These are phyloP conservation scores for Trichoderma gracile DNA, from an alignment of 2,329 filamentous ascomycete species.

Conservation along the genomic window DNA sequence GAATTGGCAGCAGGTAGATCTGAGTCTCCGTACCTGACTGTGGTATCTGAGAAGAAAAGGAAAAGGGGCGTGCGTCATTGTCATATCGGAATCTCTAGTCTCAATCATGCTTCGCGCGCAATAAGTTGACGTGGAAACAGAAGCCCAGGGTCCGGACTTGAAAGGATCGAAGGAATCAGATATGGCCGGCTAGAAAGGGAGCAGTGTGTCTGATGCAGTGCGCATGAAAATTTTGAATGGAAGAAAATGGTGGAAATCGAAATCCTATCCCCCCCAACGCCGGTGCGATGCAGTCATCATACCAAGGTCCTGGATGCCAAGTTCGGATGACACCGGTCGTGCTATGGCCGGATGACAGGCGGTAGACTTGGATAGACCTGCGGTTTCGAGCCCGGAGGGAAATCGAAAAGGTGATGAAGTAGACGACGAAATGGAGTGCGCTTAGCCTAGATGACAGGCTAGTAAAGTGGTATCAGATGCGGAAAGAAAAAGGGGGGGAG, in stretches of 20 bases:
- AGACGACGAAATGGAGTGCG: constrained; percentile 2
- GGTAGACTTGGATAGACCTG: constrained; percentile 15
- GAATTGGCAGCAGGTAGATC: background rate
- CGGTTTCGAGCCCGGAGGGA: constrained; percentile 1
- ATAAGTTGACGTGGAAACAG: background rate
- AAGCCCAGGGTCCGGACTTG: background rate
- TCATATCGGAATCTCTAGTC: constrained; percentile 10
- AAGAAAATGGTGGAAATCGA: constrained; percentile 23
- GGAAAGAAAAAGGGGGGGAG: background rate
- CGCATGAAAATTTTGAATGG: background rate
- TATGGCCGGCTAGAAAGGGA: constrained; percentile 4
- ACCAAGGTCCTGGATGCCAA: constrained; percentile 31
- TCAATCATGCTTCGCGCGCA: constrained; percentile 9
- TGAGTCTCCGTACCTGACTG: background rate
- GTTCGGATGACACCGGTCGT: constrained; percentile 31
- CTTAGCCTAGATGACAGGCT: background rate
- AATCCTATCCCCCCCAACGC: constrained; percentile 36
- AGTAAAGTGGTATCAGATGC: constrained; percentile 6
- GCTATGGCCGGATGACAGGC: constrained; percentile 27
- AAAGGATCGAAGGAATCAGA: constrained; percentile 21
- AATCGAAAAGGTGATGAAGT: constrained; percentile 6
- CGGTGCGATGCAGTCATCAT: constrained; percentile 39
- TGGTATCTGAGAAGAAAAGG: background rate
- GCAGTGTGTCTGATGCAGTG: constrained; percentile 17
- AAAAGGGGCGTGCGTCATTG: background rate